Percentiles rank a stretch among this genome's conserved stretches.
Evolutionary conservation across 345 rosid genomes (phyloP).

Genomic region (Syzygium aqueum): DNA sequence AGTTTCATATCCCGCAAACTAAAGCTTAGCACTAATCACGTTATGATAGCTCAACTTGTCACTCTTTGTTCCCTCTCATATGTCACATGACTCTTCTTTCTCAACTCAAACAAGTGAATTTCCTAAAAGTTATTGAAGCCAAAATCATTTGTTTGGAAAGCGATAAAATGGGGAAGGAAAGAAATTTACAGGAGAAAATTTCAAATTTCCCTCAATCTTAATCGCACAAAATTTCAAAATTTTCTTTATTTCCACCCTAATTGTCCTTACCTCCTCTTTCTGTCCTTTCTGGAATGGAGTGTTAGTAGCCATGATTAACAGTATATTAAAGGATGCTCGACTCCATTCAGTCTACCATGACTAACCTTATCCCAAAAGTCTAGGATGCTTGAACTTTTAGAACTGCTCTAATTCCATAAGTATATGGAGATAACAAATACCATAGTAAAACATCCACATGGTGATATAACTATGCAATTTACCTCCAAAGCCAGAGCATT

Average conservation of each 20-base stretch:
- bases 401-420: not conserved
- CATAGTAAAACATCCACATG: not conserved
- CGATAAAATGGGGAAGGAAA: not conserved
- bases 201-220: not conserved
- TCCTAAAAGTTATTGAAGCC: not conserved
- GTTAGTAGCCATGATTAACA: not conserved
- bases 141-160: not conserved
- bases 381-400: not conserved
- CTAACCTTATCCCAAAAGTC: not conserved
- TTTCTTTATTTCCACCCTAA: not conserved
- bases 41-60: not conserved
- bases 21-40: not conserved
- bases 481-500: not conserved
- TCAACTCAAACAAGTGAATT: not conserved
- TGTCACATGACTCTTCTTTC: not conserved
- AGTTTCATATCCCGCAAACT: not conserved
- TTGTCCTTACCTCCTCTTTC: not conserved
- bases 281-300: not conserved
- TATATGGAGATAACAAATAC: not conserved
- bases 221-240: not conserved
- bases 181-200: not conserved
- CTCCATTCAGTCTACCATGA: not conserved
- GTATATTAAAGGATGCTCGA: not conserved
- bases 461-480: not conserved
- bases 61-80: not conserved